These are phyloP conservation scores for Sclerotinia spermophila DNA, from an alignment of 2,329 filamentous ascomycete genomes.

Conservation along the genomic window DNA sequence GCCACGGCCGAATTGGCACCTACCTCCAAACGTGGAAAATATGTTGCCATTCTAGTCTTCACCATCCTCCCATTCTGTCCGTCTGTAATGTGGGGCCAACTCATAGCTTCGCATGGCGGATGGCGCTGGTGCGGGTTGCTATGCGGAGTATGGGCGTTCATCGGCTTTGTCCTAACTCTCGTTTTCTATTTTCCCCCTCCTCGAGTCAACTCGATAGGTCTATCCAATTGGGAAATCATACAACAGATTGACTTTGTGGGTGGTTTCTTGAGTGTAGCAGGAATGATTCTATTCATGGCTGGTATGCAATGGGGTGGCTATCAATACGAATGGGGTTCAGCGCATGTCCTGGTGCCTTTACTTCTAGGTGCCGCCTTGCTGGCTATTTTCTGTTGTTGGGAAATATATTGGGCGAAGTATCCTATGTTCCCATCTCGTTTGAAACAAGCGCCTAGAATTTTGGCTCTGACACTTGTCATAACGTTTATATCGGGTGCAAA, in stretches of 20 bases:
- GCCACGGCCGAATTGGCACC: conserved; percentile 66
- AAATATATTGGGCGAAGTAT: conserved; percentile 47
- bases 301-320: conserved; percentile 56
- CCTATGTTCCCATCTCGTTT: conserved; percentile 49
- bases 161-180: conserved; percentile 49
- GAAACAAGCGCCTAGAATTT: conserved; percentile 50
- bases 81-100: conserved; percentile 56
- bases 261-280: conserved; percentile 47
- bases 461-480: conserved; percentile 52
- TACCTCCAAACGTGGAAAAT: conserved; percentile 58
- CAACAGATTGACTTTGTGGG: conserved; percentile 49
- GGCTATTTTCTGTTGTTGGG: conserved; percentile 51
- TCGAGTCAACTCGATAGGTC: conserved; percentile 41
- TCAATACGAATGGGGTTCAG: conserved; percentile 52
- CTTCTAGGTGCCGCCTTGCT: conserved; percentile 46
- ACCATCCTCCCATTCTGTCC: conserved; percentile 60
- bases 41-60: conserved; percentile 57
- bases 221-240: conserved; percentile 42
- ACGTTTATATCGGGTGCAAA: conserved; percentile 58
- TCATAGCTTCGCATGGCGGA: conserved; percentile 45
- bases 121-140: conserved; percentile 56
- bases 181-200: conserved; percentile 53
- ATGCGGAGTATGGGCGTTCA: conserved; percentile 49
- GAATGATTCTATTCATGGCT: conserved; percentile 49
- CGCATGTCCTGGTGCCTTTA: conserved; percentile 52